These are phyloP conservation scores for Suillus tomentosus DNA, from an alignment of 768 basidiomycete genomes.

Conservation along the genomic window DNA sequence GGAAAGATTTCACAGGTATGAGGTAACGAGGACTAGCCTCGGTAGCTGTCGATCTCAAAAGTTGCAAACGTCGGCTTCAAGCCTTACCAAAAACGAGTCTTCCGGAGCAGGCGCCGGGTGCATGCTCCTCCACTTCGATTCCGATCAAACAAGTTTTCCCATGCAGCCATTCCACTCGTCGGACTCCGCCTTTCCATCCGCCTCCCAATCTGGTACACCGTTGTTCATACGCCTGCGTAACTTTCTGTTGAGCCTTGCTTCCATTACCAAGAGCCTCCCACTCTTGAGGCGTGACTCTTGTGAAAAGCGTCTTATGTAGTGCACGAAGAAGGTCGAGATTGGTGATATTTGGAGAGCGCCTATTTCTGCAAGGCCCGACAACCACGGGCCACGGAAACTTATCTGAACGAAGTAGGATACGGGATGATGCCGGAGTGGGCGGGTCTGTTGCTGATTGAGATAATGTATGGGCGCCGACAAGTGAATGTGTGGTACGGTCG, in stretches of 20 bases:
- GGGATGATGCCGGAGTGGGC: conserved; percentile 44
- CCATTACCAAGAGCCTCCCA: conserved; percentile 62
- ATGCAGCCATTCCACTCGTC: conserved; percentile 66
- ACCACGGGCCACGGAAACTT: conserved; percentile 65
- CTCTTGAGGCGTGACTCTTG: conserved; percentile 61
- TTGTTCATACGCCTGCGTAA: conserved; percentile 62
- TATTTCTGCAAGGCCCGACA: conserved; percentile 35
- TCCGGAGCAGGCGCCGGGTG: conserved; percentile 40
- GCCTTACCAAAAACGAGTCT: conserved; percentile 51
- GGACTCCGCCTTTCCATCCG: conserved; percentile 70
- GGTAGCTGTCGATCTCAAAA: neutral
- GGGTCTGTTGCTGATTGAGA: conserved; percentile 68
- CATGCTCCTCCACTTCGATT: conserved; percentile 56
- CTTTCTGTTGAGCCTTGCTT: conserved; percentile 57
- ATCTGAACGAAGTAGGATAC: conserved; percentile 54
- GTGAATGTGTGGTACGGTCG: conserved; percentile 52
- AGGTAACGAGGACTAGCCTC: neutral
- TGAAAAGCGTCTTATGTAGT: conserved; percentile 54
- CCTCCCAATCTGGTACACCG: conserved; percentile 64
- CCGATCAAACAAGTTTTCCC: conserved; percentile 61
- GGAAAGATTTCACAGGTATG: neutral
- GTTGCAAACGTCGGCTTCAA: conserved; percentile 23
- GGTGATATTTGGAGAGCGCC: conserved; percentile 43
- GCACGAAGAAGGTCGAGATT: conserved; percentile 66
- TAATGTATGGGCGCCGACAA: conserved; percentile 58